phyloP scores from a whole-genome alignment of 1,139 yeast genomes.

The Yamadazyma spencermartinsiae region DNA sequence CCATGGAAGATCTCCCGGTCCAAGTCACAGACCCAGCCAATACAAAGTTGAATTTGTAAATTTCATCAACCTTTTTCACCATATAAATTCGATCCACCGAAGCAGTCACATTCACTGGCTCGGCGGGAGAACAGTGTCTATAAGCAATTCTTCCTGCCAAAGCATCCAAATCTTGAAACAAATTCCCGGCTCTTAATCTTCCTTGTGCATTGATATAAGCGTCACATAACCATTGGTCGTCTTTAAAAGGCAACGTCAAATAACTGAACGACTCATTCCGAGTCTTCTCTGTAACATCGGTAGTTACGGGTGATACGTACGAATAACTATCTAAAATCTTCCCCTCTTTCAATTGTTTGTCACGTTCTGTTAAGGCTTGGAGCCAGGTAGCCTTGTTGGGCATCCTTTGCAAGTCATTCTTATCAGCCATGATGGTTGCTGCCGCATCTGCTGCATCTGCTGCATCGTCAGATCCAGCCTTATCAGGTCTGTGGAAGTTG shows the following conservation, averaged over 20 bases:
- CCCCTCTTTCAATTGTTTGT: constrained; percentile 68
- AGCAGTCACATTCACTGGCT: constrained; percentile 92
- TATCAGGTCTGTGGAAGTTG: constrained; percentile 40
- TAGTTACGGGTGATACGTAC: constrained; percentile 71
- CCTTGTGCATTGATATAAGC: constrained; percentile 89
- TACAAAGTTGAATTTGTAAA: constrained; percentile 71
- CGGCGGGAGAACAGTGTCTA: constrained; percentile 85
- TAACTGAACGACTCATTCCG: constrained; percentile 76
- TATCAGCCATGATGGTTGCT: constrained; percentile 61
- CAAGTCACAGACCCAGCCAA: constrained; percentile 88
- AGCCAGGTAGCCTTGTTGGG: constrained; percentile 78
- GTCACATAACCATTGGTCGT: constrained; percentile 80
- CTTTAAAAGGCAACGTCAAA: constrained; percentile 76
- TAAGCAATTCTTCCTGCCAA: constrained; percentile 87
- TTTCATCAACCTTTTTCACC: constrained; percentile 81
- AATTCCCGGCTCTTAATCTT: constrained; percentile 83
- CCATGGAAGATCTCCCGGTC: constrained; percentile 96
- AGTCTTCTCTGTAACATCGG: constrained; percentile 70
- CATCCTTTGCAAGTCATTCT: constrained; percentile 31
- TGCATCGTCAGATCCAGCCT: constrained; percentile 42
- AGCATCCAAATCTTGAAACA: constrained; percentile 89
- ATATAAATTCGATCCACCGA: constrained; percentile 90
- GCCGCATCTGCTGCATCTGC: constrained; percentile 70
- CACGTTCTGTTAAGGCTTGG: constrained; percentile 75
- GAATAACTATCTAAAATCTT: constrained; percentile 67